Percentiles rank a stretch among this genome's conserved stretches.
Conservation (phyloP, 1,139 yeast species). For the Suhomyces kunorum region DNA sequence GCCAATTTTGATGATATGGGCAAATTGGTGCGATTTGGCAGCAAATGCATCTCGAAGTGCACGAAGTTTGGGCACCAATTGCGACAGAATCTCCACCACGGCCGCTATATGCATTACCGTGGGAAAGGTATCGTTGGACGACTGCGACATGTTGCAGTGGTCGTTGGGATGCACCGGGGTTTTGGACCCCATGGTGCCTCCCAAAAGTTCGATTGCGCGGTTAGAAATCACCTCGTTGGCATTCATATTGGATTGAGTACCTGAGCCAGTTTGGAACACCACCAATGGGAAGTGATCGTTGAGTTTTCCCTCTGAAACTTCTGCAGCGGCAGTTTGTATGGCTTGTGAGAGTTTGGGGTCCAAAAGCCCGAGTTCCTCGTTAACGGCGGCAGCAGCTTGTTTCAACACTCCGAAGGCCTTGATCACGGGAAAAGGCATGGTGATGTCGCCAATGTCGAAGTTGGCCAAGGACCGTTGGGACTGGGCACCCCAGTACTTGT, state of each 20-base stretch:
- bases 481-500: slow-evolving; percentile 97
- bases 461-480: slow-evolving; percentile 91
- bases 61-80: slow-evolving; percentile 76
- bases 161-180: slow-evolving; percentile 96
- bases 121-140: slow-evolving; percentile 98
- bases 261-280: slow-evolving; percentile 98
- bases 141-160: slow-evolving; percentile 97
- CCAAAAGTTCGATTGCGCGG: slow-evolving; percentile 93
- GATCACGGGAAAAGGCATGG: slow-evolving; percentile 88
- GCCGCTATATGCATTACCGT: slow-evolving; percentile 99
- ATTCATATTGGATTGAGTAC: slow-evolving; percentile 98
- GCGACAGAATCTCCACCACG: slow-evolving; percentile 76
- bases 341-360: slow-evolving; percentile 83
- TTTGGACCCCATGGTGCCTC: slow-evolving; percentile 90
- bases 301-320: slow-evolving; percentile 88
- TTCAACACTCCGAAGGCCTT: slow-evolving; percentile 91
- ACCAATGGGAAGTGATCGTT: slow-evolving; percentile 96
- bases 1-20: slow-evolving; percentile 91
- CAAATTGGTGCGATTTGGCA: slow-evolving; percentile 78
- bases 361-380: slow-evolving; percentile 73
- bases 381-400: slow-evolving; percentile 93
- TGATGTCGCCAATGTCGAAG: slow-evolving; percentile 88
- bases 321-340: slow-evolving; percentile 92
- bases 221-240: slow-evolving; percentile 98
- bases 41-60: slow-evolving; percentile 75